Evolutionary conservation across 2,329 filamentous ascomycete genomes (phyloP).

Genomic region (Calycina herbarum): DNA sequence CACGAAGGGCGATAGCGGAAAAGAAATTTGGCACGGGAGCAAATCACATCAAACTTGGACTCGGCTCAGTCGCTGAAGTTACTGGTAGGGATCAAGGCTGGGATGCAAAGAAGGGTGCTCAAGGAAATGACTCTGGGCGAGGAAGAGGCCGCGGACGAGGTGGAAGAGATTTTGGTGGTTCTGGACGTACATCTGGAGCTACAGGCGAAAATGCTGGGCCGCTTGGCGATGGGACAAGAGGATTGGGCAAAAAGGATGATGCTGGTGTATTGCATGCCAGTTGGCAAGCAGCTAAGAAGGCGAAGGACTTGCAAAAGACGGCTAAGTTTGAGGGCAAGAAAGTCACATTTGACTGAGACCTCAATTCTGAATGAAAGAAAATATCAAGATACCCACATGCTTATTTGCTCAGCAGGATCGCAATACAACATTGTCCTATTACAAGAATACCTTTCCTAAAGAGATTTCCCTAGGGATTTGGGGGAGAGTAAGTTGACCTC

Average conservation of each 20-base stretch:
- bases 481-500: not conserved
- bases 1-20: conserved; percentile 77
- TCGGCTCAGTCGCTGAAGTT: conserved; percentile 22
- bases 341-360: conserved; percentile 54
- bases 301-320: conserved; percentile 56
- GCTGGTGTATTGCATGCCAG: conserved; percentile 59
- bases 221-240: conserved; percentile 23
- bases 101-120: conserved; percentile 59
- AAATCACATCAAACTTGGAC: conserved; percentile 36
- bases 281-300: conserved; percentile 58
- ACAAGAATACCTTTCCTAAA: not conserved
- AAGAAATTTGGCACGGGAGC: conserved; percentile 75
- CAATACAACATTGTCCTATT: not conserved
- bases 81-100: conserved; percentile 49
- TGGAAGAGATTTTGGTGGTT: conserved; percentile 13
- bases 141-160: conserved; percentile 18
- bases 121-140: conserved; percentile 13
- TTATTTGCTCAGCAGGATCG: not conserved
- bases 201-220: conserved; percentile 33
- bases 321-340: conserved; percentile 57
- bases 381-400: conserved; percentile 19
- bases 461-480: not conserved
- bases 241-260: conserved; percentile 47
- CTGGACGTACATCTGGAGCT: conserved; percentile 15
- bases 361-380: not conserved